Conservation (phyloP, 164 flowering plant species). For the Liriodendron chinense region DNA sequence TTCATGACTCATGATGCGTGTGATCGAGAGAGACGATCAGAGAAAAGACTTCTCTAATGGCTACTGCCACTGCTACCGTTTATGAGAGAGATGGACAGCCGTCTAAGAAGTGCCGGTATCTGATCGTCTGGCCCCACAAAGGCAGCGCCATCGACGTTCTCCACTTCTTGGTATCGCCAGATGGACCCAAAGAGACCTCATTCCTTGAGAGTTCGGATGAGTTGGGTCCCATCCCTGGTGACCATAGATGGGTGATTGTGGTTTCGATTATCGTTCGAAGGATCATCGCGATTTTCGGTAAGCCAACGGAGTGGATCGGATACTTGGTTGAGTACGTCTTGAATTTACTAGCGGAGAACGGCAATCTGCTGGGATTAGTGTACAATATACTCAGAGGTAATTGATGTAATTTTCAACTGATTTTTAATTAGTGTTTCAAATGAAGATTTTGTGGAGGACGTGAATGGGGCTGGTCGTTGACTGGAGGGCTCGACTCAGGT, state of each 20-base stretch:
- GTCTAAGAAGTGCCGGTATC: constrained; percentile 18
- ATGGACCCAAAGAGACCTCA: constrained; percentile 1
- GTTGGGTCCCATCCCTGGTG: constrained; percentile 10
- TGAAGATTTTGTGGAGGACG: no score
- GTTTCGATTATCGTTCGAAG: constrained; percentile 54
- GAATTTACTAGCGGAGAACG: constrained; percentile 64
- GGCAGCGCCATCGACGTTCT: constrained; percentile 46
- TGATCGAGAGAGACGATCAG: no score
- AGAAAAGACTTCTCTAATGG: neutral
- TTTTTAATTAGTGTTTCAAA: no score
- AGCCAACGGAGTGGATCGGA: constrained; percentile 72
- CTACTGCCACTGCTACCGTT: neutral
- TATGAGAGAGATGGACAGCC: neutral
- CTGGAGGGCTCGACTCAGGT: no score
- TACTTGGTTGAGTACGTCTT: constrained; percentile 52
- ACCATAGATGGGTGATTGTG: constrained; percentile 57
- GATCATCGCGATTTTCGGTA: constrained; percentile 43
- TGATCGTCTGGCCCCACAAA: constrained; percentile 48
- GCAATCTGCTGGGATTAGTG: constrained; percentile 41
- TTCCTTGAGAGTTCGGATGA: constrained; percentile 39
- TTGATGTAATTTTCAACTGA: neutral
- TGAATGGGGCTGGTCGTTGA: no score
- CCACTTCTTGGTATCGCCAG: constrained; percentile 19
- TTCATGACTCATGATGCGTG: no score
- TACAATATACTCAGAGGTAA: constrained; percentile 44